Base-by-base conservation (phyloP, 129 eudicot species). In the Logfia minima region DNA sequence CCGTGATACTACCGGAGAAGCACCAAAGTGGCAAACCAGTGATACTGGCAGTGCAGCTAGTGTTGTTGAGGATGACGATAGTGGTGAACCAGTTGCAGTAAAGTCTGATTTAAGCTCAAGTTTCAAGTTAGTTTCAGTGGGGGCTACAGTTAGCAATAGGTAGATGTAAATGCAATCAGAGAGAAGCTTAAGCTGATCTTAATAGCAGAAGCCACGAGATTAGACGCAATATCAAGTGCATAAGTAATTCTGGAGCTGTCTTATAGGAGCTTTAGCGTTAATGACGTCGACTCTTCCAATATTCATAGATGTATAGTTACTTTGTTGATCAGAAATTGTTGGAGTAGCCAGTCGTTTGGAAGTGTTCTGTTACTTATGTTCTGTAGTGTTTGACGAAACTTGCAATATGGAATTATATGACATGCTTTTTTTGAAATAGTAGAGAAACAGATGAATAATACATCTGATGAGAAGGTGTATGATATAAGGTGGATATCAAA, bases 41-140 rank as follows among this genome's bases (percentile, higher is more conserved):
- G 91, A 88, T 56, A 83, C 75, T 9, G 85, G 93, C 41, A 88
- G 96, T 79, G 88, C 78, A 59, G 82, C 64, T 56, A 84, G 97
- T 68, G 81, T 72, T 53, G 87, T 87, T 56, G 92, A 88, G 85
- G 87, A 85, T 85, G 83, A 86, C 45, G 84, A 80, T 62, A 66
- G 61, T 24, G 78, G 60, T 24, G 85, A 80, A 75, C 84, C 85
- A 22, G 75, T 77, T 67, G 71, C 62, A 2, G 77, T 71, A 34
- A 80, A 90, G 58, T 79, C 86, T n/a, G 82, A 74, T 66, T 43
- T 62, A 66, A 71, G 83, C 8, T 72, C 85, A 58, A 70, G 80
- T 81, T 79, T 70, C 77, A 81, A 81, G 75, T 80, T 80, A 76
- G 79, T 72, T 35, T 74, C 80, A 31, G 79, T 80, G 28, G 79